Conservation (phyloP, 129 eudicot genomes). For the Ambrosia artemisiifolia region DNA sequence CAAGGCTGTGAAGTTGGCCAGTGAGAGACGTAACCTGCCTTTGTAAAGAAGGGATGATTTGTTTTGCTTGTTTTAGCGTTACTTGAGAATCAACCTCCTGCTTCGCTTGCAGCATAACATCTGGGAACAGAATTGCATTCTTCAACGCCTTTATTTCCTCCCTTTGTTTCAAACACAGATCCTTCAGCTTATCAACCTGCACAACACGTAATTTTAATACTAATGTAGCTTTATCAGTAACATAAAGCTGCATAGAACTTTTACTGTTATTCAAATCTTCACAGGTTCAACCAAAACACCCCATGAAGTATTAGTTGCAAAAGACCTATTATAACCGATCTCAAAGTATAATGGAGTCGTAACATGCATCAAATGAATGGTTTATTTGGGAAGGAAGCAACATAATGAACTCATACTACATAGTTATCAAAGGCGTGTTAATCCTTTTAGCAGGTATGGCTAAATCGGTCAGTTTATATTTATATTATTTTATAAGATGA, state of each 20-base stretch:
- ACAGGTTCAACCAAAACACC: too few species aligned
- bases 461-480: too few species aligned
- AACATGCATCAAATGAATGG: too few species aligned
- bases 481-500: too few species aligned
- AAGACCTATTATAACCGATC: too few species aligned
- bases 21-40: conserved; percentile 86
- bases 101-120: conserved; percentile 52
- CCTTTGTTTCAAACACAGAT: conserved; percentile 90
- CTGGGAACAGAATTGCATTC: conserved; percentile 76
- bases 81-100: conserved; percentile 49
- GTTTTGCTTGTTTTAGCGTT: conserved; percentile 67
- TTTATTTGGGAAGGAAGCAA: too few species aligned
- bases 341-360: too few species aligned
- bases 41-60: conserved; percentile 76
- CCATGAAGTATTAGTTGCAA: too few species aligned
- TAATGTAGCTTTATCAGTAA: background rate
- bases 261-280: too few species aligned
- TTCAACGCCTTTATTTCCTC: conserved; percentile 87
- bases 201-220: background rate
- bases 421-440: too few species aligned
- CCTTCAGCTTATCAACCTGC: conserved; percentile 90
- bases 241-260: background rate
- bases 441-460: too few species aligned
- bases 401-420: too few species aligned
- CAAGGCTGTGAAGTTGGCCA: conserved; percentile 72